Base-by-base conservation (phyloP, 768 basidiomycete genomes). In the Leccinum aurantiacum region DNA sequence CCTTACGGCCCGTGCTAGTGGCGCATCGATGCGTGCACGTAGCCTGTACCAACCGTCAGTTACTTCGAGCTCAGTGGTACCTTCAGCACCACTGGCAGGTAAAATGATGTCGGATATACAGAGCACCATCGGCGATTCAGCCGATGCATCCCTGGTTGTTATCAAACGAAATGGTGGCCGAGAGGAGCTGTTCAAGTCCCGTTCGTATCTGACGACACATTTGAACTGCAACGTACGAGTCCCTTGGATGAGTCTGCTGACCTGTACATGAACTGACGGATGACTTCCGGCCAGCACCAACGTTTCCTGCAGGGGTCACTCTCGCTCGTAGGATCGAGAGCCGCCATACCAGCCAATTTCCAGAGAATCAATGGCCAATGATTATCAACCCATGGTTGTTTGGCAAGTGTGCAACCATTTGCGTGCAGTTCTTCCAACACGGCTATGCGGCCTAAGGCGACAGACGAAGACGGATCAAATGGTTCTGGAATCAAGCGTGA, bases 41-140 rank as follows among this genome's bases (percentile, higher is more conserved):
- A 98, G 78, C 29, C 87, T 78, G 67, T 99, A 99, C 97, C 97
- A 99, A 14, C 97, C 97, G 69, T 99, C 97, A 1, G 94, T 95
- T n/a, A 98, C 76, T 73, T 98, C 97, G 6, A 99, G 74, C 63
- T 87, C 83, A 0, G 77, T 76, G 31, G 80, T 75, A 1, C 80
- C 76, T 25, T 75, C 72, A 3, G 74, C 60, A 3, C 72, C 73
- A 19, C 64, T 64, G 33, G 79, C 69, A 7, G 79, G 75, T 84
- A 85, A 88, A 6, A 74, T 74, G 38, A 98, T 85, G 29, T 82
- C 81, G 2, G 92, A 90, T 2, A 99, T 81, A 68, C 91, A 91
- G 4, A 99, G 80, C 2, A 95, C 82, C 85, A 97, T 88, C 0
- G 95, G 93, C 27, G 83, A 80, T 1, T 86, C 80, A 1, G 93